Percentiles rank a stretch among this genome's conserved stretches.
Evolutionary conservation across 306 rosid genomes (phyloP).

Genomic region (Gastrolobium bilobum): DNA sequence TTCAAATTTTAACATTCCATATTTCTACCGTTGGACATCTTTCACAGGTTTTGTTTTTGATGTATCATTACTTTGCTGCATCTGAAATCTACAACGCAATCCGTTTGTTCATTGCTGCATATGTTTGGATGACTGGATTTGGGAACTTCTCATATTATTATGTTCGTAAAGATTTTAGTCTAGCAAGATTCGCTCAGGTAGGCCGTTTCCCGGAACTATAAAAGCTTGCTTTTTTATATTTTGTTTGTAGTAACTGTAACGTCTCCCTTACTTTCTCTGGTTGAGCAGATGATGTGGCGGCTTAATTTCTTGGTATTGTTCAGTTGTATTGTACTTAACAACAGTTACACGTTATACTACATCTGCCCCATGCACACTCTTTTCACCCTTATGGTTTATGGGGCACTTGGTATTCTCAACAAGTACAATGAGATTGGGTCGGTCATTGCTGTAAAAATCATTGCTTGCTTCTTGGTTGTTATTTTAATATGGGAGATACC

Average conservation of each 20-base stretch:
- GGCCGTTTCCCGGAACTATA: constrained; percentile 47
- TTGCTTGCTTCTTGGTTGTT: constrained; percentile 83
- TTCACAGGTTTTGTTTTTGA: constrained; percentile 84
- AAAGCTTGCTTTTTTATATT: constrained; percentile 36
- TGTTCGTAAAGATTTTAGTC: constrained; percentile 92
- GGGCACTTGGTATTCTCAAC: constrained; percentile 81
- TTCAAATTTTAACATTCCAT: constrained; percentile 35
- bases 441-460: constrained; percentile 75
- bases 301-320: constrained; percentile 91
- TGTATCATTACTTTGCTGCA: constrained; percentile 97
- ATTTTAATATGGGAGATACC: constrained; percentile 94
- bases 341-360: constrained; percentile 94
- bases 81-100: constrained; percentile 87
- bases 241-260: constrained; percentile 37
- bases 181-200: constrained; percentile 92
- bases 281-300: constrained; percentile 99
- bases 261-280: constrained; percentile 42
- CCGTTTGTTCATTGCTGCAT: constrained; percentile 87
- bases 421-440: constrained; percentile 84
- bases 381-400: constrained; percentile 94
- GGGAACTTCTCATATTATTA: constrained; percentile 97
- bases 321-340: constrained; percentile 84
- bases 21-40: constrained; percentile 40
- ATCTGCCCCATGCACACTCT: constrained; percentile 99
- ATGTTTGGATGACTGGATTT: constrained; percentile 99